These are phyloP conservation scores for Ceratopteris richardii DNA, from an alignment of 75 land plant species.

Conservation along the genomic window DNA sequence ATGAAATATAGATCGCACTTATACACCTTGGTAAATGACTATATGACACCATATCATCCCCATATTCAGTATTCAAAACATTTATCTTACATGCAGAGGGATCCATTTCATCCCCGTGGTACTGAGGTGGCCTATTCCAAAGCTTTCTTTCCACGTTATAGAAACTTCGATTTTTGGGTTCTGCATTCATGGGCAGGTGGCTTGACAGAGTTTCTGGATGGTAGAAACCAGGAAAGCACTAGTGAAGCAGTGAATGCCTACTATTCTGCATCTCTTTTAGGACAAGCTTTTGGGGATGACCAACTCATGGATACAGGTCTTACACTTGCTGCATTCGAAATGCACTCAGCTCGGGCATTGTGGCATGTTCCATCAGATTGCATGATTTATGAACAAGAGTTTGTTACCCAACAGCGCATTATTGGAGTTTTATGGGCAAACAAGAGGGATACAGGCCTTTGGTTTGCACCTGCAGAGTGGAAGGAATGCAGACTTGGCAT, in stretches of 20 bases:
- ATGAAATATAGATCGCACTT: slow-evolving; percentile 13
- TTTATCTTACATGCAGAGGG: neutral
- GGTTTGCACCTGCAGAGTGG: slow-evolving; percentile 26
- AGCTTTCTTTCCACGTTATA: slow-evolving; percentile 3
- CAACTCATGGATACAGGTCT: slow-evolving; percentile 7
- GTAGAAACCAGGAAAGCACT: slow-evolving; percentile 36
- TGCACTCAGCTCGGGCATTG: slow-evolving; percentile 11
- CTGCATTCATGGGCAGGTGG: slow-evolving; percentile 35
- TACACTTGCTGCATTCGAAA: slow-evolving; percentile 26
- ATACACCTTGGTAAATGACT: slow-evolving; percentile 22
- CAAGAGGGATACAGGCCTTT: slow-evolving; percentile 28
- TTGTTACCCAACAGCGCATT: slow-evolving; percentile 11
- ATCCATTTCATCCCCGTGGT: neutral
- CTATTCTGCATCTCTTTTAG: slow-evolving; percentile 28
- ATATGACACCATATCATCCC: slow-evolving; percentile 4
- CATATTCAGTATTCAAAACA: neutral
- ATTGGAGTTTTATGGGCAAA: slow-evolving; percentile 31
- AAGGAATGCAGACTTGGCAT: slow-evolving; percentile 30
- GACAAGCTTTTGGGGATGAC: slow-evolving; percentile 18
- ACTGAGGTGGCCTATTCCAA: neutral
- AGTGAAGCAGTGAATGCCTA: slow-evolving; percentile 36
- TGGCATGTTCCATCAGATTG: slow-evolving; percentile 17
- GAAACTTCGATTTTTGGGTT: slow-evolving; percentile 26
- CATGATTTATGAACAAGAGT: slow-evolving; percentile 15
- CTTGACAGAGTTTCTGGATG: slow-evolving; percentile 26